These are phyloP conservation scores for Coleophoma crateriformis DNA, from an alignment of 2,329 filamentous ascomycete species.

Conservation along the genomic window DNA sequence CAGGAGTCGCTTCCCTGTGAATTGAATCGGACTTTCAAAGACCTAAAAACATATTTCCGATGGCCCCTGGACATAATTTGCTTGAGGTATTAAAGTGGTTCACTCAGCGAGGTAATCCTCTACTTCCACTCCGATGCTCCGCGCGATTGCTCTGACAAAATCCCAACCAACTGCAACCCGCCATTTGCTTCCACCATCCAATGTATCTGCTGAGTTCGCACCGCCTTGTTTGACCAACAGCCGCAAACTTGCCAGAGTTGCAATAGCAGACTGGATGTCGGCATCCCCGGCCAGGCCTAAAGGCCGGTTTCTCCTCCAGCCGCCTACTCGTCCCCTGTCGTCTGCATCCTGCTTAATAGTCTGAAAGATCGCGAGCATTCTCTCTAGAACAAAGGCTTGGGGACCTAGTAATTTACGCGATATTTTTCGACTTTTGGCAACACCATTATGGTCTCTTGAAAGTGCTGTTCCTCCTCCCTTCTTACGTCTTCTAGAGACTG, in stretches of 20 bases:
- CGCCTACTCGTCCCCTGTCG: slow-evolving; percentile 15
- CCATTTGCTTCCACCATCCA: slow-evolving; percentile 70
- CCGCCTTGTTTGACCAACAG: slow-evolving; percentile 60
- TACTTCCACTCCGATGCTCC: slow-evolving; percentile 72
- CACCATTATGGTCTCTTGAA: slow-evolving; percentile 20
- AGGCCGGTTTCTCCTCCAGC: slow-evolving; percentile 5
- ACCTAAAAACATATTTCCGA: too few species aligned
- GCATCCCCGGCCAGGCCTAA: slow-evolving; percentile 28
- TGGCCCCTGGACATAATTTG: too few species aligned
- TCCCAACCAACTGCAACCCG: slow-evolving; percentile 78
- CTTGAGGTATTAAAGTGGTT: background rate
- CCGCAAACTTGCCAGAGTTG: slow-evolving; percentile 66
- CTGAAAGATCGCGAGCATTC: slow-evolving; percentile 72
- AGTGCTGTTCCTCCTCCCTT: slow-evolving; percentile 38
- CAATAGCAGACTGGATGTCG: slow-evolving; percentile 59
- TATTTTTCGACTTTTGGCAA: slow-evolving; percentile 61
- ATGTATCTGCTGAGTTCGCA: slow-evolving; percentile 47
- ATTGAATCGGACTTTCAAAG: too few species aligned
- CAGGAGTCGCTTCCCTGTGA: too few species aligned
- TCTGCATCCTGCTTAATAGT: slow-evolving; percentile 48
- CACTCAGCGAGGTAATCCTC: slow-evolving; percentile 67
- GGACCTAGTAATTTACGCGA: slow-evolving; percentile 72
- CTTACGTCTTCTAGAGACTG: slow-evolving; percentile 28
- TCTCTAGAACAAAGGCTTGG: slow-evolving; percentile 71
- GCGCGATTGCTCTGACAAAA: slow-evolving; percentile 61